Evolutionary conservation across 2,329 filamentous ascomycete species (phyloP).

Genomic region (Xylaria sp.): DNA sequence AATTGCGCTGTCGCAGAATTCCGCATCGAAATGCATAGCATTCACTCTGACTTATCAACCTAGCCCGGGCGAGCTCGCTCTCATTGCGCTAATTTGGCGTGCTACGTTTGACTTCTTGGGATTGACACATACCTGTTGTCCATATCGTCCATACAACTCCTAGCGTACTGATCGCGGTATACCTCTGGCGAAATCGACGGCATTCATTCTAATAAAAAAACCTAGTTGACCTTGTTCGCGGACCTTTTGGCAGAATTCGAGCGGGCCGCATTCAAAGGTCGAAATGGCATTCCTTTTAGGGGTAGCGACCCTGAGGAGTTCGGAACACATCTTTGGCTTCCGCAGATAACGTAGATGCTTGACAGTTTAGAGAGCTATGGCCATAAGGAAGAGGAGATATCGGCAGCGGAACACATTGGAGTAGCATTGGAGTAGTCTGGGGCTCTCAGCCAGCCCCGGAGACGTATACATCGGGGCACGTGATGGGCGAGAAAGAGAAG

Average conservation of each 20-base stretch:
- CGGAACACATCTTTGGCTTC: conserved; percentile 16
- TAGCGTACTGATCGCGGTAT: not conserved
- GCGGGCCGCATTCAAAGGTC: conserved; percentile 5
- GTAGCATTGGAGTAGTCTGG: conserved; percentile 16
- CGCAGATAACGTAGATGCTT: not conserved
- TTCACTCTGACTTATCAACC: not conserved
- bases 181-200: not conserved
- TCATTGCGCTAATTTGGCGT: not conserved
- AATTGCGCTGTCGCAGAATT: not conserved
- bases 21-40: not conserved
- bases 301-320: conserved; percentile 8
- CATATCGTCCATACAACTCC: not conserved
- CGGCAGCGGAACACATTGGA: conserved; percentile 7
- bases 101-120: conserved; percentile 11
- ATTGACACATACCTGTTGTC: conserved; percentile 12
- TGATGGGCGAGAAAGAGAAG: conserved; percentile 3
- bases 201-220: conserved; percentile 4
- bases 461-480: not conserved
- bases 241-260: conserved; percentile 1
- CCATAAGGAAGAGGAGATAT: conserved; percentile 8
- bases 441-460: not conserved
- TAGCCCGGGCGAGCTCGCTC: not conserved
- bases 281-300: conserved; percentile 7
- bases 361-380: not conserved
- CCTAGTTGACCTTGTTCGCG: not conserved